Percentiles rank a stretch among this genome's conserved stretches.
Conservation (phyloP, 441 rosid genomes). For the Pelargonium myrrhifolium region DNA sequence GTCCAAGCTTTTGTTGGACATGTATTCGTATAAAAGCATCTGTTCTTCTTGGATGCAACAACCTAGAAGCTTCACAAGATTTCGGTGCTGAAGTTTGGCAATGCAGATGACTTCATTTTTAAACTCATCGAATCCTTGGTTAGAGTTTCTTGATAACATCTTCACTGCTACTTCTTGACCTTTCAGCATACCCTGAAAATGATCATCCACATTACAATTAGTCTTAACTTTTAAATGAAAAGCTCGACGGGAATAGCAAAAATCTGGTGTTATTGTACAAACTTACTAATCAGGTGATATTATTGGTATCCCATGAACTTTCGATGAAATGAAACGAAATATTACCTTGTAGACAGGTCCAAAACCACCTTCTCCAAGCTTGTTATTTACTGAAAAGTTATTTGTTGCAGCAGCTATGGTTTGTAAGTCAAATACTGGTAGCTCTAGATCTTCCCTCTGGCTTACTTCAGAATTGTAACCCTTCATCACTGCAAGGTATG, state of each 20-base stretch:
- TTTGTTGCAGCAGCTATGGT: slow-evolving; percentile 26
- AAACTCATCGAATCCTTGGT: slow-evolving; percentile 32
- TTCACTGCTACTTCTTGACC: slow-evolving; percentile 31
- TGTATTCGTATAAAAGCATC: slow-evolving; percentile 28
- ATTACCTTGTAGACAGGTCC: too few relatives aligned
- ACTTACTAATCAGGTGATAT: too few relatives aligned
- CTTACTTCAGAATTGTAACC: not conserved
- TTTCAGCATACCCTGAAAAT: slow-evolving; percentile 19
- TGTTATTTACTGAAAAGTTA: slow-evolving; percentile 27
- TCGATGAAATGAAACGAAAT: not conserved
- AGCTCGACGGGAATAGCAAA: too few relatives aligned
- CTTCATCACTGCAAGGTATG: not conserved
- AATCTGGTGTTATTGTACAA: too few relatives aligned
- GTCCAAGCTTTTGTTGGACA: slow-evolving; percentile 34
- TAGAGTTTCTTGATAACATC: slow-evolving; percentile 27
- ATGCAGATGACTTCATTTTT: slow-evolving; percentile 29
- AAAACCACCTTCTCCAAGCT: slow-evolving; percentile 43
- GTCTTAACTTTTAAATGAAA: not conserved
- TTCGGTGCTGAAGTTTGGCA: slow-evolving; percentile 31
- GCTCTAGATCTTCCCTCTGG: slow-evolving; percentile 25
- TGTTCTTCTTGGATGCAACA: slow-evolving; percentile 29
- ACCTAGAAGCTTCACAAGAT: slow-evolving; percentile 30
- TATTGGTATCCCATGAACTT: too few relatives aligned
- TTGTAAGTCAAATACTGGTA: slow-evolving; percentile 26
- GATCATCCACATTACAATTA: not conserved